Evolutionary conservation across 345 rosid species (phyloP).

Genomic region (Brassica napus): Da-Ae NC_063451.1:4545001-4545500

Average conservation of each 20-base stretch:
- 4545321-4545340: no score
- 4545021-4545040: background rate
- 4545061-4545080: background rate
- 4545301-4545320: no score
- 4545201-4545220: background rate
- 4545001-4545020: background rate
- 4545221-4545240: background rate
- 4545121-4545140: background rate
- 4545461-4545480: no score
- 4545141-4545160: background rate
- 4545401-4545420: no score
- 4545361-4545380: no score
- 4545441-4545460: no score
- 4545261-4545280: no score
- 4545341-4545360: no score
- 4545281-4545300: no score
- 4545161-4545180: background rate
- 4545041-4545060: background rate
- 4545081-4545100: background rate
- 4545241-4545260: background rate
- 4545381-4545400: no score
- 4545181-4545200: background rate
- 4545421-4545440: no score
- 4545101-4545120: background rate
- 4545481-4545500: no score